A percentile compares a stretch with the other conserved stretches of the same genome.
Evolutionary conservation across 2,329 filamentous ascomycete genomes (phyloP).

Genomic region (Aspergillus quadrilineatus): DNA sequence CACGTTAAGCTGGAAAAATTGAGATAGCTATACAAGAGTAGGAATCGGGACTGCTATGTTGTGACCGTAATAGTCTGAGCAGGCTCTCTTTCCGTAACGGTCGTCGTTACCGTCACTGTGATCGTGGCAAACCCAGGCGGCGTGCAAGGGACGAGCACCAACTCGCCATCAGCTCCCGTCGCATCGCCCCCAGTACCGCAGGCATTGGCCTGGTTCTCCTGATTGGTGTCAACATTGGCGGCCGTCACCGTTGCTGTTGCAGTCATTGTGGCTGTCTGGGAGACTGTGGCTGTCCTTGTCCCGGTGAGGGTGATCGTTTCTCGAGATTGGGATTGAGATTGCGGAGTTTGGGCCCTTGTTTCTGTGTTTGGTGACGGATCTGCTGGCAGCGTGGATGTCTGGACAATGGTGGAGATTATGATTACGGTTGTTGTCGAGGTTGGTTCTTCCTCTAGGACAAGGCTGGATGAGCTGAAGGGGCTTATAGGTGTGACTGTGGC

Average conservation of each 20-base stretch:
- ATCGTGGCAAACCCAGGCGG: constrained; percentile 16
- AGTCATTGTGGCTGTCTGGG: neutral
- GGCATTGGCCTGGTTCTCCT: neutral
- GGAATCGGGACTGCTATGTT: neutral
- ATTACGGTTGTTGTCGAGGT: constrained; percentile 1
- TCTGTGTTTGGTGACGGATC: neutral
- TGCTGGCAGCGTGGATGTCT: neutral
- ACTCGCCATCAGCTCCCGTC: neutral
- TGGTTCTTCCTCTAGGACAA: neutral
- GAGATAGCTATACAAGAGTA: neutral
- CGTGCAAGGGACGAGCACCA: constrained; percentile 18
- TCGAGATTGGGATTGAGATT: neutral
- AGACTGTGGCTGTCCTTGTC: neutral
- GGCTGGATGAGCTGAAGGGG: neutral
- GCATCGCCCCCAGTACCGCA: neutral
- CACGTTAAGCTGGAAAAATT: neutral
- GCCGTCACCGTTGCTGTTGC: neutral
- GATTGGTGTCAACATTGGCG: neutral
- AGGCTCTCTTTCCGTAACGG: constrained; percentile 14
- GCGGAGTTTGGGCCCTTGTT: neutral
- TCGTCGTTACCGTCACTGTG: constrained; percentile 19
- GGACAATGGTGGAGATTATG: neutral
- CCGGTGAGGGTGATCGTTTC: neutral
- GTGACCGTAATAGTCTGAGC: constrained; percentile 9
- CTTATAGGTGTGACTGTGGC: neutral